A percentile compares a stretch with the other conserved stretches of the same genome.
Evolutionary conservation across 208 protist genomes (phyloP).

Genomic region (Trypanosoma avium): DNA sequence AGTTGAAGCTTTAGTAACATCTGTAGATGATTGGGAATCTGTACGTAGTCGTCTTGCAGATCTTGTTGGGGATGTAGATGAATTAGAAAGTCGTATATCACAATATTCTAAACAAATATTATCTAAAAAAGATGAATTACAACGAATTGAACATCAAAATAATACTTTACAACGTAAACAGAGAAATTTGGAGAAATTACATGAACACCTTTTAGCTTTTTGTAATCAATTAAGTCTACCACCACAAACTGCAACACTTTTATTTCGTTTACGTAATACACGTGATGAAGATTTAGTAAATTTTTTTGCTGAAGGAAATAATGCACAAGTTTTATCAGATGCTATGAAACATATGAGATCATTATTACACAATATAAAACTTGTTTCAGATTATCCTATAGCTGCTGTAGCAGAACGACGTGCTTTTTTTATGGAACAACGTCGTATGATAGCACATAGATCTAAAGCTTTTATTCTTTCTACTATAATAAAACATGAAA

Average conservation of each 20-base stretch:
- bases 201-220: slow-evolving; percentile 64
- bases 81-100: slow-evolving; percentile 74
- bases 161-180: slow-evolving; percentile 81
- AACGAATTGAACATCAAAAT: slow-evolving; percentile 85
- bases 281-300: slow-evolving; percentile 41
- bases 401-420: slow-evolving; percentile 74
- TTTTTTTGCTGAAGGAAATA: slow-evolving; percentile 73
- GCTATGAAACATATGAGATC: slow-evolving; percentile 28
- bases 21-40: slow-evolving; percentile 47
- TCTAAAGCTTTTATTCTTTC: slow-evolving; percentile 63
- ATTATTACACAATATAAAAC: slow-evolving; percentile 63
- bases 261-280: slow-evolving; percentile 45
- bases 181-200: slow-evolving; percentile 68
- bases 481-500: slow-evolving; percentile 50
- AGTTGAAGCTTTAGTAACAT: slow-evolving; percentile 59
- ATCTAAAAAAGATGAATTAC: slow-evolving; percentile 71
- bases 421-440: slow-evolving; percentile 71
- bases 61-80: slow-evolving; percentile 69
- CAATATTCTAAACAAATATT: slow-evolving; percentile 74
- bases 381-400: slow-evolving; percentile 80
- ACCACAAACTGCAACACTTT: slow-evolving; percentile 37
- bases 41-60: slow-evolving; percentile 56
- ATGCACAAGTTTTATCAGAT: slow-evolving; percentile 52
- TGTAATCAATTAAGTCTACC: slow-evolving; percentile 64
- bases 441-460: slow-evolving; percentile 69